Evolutionary conservation across 257 asterid genomes (phyloP), one percentile per base, ranked within the genome.

Genomic region (Handroanthus guayacan): DNA sequence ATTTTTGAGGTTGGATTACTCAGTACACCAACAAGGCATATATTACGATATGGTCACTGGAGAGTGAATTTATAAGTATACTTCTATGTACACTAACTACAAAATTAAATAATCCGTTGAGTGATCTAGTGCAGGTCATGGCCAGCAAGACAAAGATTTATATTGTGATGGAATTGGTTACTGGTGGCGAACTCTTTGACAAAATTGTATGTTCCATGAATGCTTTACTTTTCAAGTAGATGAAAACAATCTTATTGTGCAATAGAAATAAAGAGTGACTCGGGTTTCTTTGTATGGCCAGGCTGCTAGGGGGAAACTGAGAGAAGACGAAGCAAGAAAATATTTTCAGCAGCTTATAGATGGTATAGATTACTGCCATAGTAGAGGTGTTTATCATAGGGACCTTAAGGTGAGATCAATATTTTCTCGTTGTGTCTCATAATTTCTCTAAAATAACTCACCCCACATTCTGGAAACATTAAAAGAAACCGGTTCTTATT

Each of bases 121-220:
- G 45, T 62, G 13, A 67, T 60, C 76, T 57, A 38, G 1, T 74
- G 80, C 69, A 90, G 96, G 93, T 90, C 50, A 86, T 90, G 96
- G 94, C 94, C 67, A 90, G 92, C 89, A 90, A 84, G 88, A 80
- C 86, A n/a, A 90, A 90, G 87, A 90, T 90, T 81, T 90, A 88
- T 67, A 88, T 90, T 62, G 90, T 88, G 14, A 79, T 90, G 79
- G 96, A 90, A 77, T 90, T 88, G 67, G 88, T 90, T 79, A 90
- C 88, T 2, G 96, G 94, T 52, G 96, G 96, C 56, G 96, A 88
- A 83, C 92, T 88, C 67, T 90, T 87, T 62, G 92, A 85, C 86
- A 90, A 87, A 81, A 90, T 90, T 77, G 96, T 90, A 88, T 79
- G 85, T 72, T 58, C 17, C 58, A 41, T 36, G 80, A 36, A 2